Evolutionary conservation across 768 basidiomycete species (phyloP).

Genomic region (Tricholoma furcatifolium): DNA sequence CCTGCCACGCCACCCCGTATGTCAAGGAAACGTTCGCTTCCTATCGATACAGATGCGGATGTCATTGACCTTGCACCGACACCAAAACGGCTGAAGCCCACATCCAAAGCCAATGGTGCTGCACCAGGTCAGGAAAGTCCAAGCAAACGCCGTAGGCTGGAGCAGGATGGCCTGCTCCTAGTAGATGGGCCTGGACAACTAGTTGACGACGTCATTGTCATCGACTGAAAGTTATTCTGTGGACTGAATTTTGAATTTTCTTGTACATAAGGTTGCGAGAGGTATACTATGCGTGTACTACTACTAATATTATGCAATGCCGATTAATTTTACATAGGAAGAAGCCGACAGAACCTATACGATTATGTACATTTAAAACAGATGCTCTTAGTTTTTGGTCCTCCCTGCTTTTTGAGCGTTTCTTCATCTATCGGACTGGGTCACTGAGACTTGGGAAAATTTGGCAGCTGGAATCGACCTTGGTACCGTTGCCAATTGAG

Average conservation of each 20-base stretch:
- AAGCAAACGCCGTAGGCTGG: constrained; percentile 62
- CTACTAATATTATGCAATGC: too few species aligned
- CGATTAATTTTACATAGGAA: too few species aligned
- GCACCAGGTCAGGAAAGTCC: constrained; percentile 42
- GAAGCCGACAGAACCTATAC: too few species aligned
- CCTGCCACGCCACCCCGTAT: constrained; percentile 42
- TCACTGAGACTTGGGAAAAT: background rate
- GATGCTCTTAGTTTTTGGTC: too few species aligned
- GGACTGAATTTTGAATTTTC: too few species aligned
- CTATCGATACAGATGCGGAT: constrained; percentile 55
- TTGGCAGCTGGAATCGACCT: background rate
- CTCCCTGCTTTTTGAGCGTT: too few species aligned
- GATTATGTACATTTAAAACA: too few species aligned
- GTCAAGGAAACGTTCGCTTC: constrained; percentile 55
- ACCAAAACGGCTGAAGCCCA: constrained; percentile 48
- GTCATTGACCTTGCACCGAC: constrained; percentile 53
- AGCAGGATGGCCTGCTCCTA: constrained; percentile 73
- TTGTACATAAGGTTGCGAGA: too few species aligned
- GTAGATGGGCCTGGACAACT: constrained; percentile 60
- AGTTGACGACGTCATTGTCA: constrained; percentile 59
- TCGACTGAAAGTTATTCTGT: constrained; percentile 25
- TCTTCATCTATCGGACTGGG: too few species aligned
- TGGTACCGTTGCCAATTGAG: too few species aligned
- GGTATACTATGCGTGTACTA: too few species aligned
- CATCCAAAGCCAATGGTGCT: constrained; percentile 14